A percentile compares a stretch with the other conserved stretches of the same genome.
Conservation (phyloP, 2,329 filamentous ascomycete species). For the Fusarium humuli region DNA sequence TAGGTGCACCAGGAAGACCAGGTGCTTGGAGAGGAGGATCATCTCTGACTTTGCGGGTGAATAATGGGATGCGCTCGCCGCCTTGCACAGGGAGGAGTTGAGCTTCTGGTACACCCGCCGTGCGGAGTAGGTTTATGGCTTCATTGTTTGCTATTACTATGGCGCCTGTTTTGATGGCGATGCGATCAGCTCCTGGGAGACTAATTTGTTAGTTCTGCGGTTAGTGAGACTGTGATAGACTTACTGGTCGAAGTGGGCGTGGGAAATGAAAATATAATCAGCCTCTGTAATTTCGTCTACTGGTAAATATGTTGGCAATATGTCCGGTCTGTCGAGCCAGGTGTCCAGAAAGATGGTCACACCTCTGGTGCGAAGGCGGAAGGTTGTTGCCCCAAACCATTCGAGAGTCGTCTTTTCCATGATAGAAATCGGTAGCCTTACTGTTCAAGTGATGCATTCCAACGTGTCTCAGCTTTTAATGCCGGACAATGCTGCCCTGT, state of each 20-base stretch:
- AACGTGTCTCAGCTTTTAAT: neutral
- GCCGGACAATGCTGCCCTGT: rapidly evolving
- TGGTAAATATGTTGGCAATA: neutral
- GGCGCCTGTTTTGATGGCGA: slow-evolving; percentile 3
- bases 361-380: neutral
- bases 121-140: neutral
- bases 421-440: too few relatives aligned
- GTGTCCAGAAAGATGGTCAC: neutral
- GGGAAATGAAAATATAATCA: neutral
- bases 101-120: neutral
- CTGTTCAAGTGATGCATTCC: too few relatives aligned
- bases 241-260: slow-evolving; percentile 9
- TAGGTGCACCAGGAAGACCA: neutral
- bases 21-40: neutral
- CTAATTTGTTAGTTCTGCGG: neutral
- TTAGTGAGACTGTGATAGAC: too few relatives aligned
- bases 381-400: slow-evolving; percentile 9
- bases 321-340: neutral
- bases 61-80: neutral
- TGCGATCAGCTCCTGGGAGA: slow-evolving; percentile 4
- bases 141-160: slow-evolving; percentile 4
- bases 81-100: neutral
- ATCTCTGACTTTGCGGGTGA: neutral
- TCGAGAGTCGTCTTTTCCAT: neutral
- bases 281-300: neutral